Conservation (phyloP, 2,329 filamentous ascomycete genomes). For the Hypoxylon sp. region DNA sequence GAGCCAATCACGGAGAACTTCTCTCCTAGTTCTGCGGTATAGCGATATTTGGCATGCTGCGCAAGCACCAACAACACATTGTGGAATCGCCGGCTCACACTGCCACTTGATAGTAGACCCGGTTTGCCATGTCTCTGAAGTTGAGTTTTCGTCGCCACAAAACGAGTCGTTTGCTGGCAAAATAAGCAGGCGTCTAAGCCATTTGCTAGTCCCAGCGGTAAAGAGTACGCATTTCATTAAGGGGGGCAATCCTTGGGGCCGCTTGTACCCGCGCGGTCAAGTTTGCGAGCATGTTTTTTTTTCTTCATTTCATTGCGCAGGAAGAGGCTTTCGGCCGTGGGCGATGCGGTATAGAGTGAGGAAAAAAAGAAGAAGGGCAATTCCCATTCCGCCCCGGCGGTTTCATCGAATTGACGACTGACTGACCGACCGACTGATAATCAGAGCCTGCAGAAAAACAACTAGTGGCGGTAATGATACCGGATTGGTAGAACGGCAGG, state of each 20-base stretch:
- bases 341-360: slow-evolving; percentile 8
- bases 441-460: slow-evolving; percentile 32
- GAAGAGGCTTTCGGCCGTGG: slow-evolving; percentile 14
- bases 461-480: slow-evolving; percentile 36
- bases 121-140: too few relatives aligned
- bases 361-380: slow-evolving; percentile 10
- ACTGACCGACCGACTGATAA: slow-evolving; percentile 29
- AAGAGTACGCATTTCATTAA: slow-evolving; percentile 15
- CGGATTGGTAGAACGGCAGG: slow-evolving; percentile 31
- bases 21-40: slow-evolving; percentile 25
- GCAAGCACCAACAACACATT: slow-evolving; percentile 3
- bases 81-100: slow-evolving; percentile 11
- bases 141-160: slow-evolving; percentile 31
- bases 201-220: slow-evolving; percentile 27
- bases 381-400: slow-evolving; percentile 30
- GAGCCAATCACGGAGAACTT: slow-evolving; percentile 27
- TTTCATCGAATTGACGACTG: slow-evolving; percentile 32
- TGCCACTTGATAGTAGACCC: too few relatives aligned
- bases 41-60: slow-evolving; percentile 29
- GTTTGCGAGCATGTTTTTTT: slow-evolving; percentile 19
- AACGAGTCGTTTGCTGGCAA: slow-evolving; percentile 27
- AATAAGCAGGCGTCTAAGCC: slow-evolving; percentile 32
- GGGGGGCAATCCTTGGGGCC: slow-evolving; percentile 20
- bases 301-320: slow-evolving; percentile 8
- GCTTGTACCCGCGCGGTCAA: slow-evolving; percentile 29